Evolutionary conservation across 345 rosid genomes (phyloP).

Genomic region (Citrus sp.): DNA sequence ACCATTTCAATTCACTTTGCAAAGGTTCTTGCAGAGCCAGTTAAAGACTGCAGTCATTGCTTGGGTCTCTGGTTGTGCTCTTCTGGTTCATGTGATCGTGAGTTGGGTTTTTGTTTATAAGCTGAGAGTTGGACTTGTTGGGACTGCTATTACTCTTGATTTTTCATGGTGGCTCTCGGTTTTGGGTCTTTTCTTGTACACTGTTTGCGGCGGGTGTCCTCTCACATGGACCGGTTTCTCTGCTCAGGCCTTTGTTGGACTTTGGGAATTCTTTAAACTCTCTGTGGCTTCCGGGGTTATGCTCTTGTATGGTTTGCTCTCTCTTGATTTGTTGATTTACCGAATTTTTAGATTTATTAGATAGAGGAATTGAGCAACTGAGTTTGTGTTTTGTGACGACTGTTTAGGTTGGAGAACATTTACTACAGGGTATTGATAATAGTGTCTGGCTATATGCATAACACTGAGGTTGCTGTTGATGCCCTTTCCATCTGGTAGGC

Average conservation of each 20-base stretch:
- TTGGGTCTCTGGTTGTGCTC: slow-evolving; percentile 38
- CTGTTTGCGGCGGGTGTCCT: slow-evolving; percentile 48
- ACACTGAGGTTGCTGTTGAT: slow-evolving; percentile 44
- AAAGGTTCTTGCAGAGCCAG: slow-evolving; percentile 56
- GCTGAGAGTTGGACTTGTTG: slow-evolving; percentile 44
- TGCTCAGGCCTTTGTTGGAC: slow-evolving; percentile 45
- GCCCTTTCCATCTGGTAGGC: slow-evolving; percentile 55
- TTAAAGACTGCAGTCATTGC: slow-evolving; percentile 45
- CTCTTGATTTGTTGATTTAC: neutral
- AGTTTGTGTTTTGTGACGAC: neutral
- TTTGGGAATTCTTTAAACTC: slow-evolving; percentile 51
- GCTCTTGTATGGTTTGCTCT: slow-evolving; percentile 35
- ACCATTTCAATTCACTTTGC: slow-evolving; percentile 55
- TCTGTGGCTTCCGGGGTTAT: slow-evolving; percentile 57
- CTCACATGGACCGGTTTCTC: slow-evolving; percentile 58
- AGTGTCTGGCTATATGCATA: slow-evolving; percentile 41
- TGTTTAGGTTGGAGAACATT: slow-evolving; percentile 51
- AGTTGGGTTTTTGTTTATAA: slow-evolving; percentile 52
- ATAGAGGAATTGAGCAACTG: neutral
- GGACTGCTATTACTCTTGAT: slow-evolving; percentile 46
- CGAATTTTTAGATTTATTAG: neutral
- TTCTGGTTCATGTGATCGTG: slow-evolving; percentile 37
- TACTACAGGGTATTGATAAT: slow-evolving; percentile 47
- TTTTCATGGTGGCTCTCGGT: slow-evolving; percentile 60
- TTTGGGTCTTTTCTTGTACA: slow-evolving; percentile 39